phyloP scores from a whole-genome alignment of 805 yeast species.

The Monosporozyma aquatica region DNA sequence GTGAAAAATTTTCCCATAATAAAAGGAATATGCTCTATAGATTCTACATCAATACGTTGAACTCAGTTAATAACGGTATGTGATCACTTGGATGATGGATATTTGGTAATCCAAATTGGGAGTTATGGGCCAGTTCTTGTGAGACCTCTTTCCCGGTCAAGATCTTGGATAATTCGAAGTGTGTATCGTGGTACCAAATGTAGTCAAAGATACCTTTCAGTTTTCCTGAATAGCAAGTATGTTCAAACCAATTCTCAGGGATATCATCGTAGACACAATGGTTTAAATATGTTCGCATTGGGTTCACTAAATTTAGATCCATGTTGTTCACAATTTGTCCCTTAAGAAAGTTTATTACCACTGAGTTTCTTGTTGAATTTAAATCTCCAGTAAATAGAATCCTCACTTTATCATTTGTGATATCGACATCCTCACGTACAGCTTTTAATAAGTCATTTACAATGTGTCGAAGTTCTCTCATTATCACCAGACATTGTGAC shows the following conservation, averaged over 20 bases:
- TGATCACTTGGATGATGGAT: slow-evolving; percentile 51
- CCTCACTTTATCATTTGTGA: slow-evolving; percentile 22
- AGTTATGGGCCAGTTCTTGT: slow-evolving; percentile 14
- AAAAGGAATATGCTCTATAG: no score
- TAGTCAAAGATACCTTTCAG: slow-evolving; percentile 49
- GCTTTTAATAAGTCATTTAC: slow-evolving; percentile 20
- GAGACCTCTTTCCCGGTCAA: slow-evolving; percentile 38
- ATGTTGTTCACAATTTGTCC: slow-evolving; percentile 26
- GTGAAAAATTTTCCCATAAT: no score
- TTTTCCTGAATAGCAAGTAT: slow-evolving; percentile 42
- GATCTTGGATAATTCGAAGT: slow-evolving; percentile 35
- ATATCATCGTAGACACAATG: slow-evolving; percentile 28
- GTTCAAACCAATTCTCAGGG: slow-evolving; percentile 25
- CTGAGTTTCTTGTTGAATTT: slow-evolving; percentile 43
- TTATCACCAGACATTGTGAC: slow-evolving; percentile 41
- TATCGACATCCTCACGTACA: slow-evolving; percentile 9
- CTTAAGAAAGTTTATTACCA: slow-evolving; percentile 38
- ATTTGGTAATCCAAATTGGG: slow-evolving; percentile 43
- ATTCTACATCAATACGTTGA: slow-evolving; percentile 18
- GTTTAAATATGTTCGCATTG: slow-evolving; percentile 27
- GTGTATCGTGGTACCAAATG: slow-evolving; percentile 41
- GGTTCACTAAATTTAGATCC: slow-evolving; percentile 25
- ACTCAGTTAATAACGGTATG: slow-evolving; percentile 34
- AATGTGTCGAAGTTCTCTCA: slow-evolving; percentile 27
- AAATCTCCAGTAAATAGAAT: slow-evolving; percentile 49